Base-by-base conservation (phyloP, 192 early-diverging fungal genomes). In the Dimargaris xerosporica region DNA sequence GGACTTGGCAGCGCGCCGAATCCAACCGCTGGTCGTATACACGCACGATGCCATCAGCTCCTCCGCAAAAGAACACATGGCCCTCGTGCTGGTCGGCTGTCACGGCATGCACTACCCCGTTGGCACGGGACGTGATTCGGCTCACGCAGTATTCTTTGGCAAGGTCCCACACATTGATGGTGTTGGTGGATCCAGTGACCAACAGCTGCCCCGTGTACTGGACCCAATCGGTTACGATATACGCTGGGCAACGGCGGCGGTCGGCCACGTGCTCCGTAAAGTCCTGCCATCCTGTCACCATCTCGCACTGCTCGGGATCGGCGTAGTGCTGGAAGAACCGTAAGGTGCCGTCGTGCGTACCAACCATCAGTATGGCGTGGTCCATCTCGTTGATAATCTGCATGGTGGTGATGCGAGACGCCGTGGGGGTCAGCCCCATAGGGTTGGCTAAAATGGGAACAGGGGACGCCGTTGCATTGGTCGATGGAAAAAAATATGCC, bases 361-460 rank as follows among this genome's bases (percentile, higher is more conserved):
- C 67, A 19, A 74, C 75, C 60, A 94, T 67, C 63, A 98, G 74
- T 74, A 91, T 71, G 28, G 88, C 82, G 39, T 85, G 71, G 64
- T 93, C 91, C 50, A 91, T 83, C 66, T 95, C 93, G 70, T 98
- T 98, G 28, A 98, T 82, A 62, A 93, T 83, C 47, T 86, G 84
- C 67, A 98, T 64, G 54, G 79, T 79, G 1, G 87, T 82, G 42
- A 94, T 83, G 10, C 80, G 68, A 13, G 42, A 45, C 5, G 15
- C 17, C 5, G 26, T 29, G 16, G 56, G 56, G 11, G 23, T 9
- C 13, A 59, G 34, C 15, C 19, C 13, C 31, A 31, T 5, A 42
- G 17, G 30, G 13, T 29, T 31, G 28, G 13, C 56, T 7, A 29
- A 41, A 50, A 25, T 25, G 19, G 29, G 31, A 12, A 13, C 12